Evolutionary conservation across 768 basidiomycete genomes (phyloP).

Genomic region (Serendipita vermifera): DNA sequence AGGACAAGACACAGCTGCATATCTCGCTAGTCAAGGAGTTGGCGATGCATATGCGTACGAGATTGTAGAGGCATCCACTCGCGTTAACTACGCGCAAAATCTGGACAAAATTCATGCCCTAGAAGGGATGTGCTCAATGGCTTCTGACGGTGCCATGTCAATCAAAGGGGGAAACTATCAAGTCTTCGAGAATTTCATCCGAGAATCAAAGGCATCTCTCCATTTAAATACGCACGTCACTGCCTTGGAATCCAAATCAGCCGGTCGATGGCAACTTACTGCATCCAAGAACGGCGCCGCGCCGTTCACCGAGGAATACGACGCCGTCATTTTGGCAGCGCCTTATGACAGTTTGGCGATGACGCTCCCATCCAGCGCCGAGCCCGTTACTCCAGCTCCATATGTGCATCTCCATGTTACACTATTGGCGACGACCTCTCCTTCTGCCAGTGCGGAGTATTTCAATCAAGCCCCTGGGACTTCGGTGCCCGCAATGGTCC

Average conservation of each 20-base stretch:
- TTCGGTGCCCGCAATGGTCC: slow-evolving; percentile 45
- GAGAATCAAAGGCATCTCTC: slow-evolving; percentile 52
- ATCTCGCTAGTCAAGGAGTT: slow-evolving; percentile 42
- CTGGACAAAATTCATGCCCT: slow-evolving; percentile 62
- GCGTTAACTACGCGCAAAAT: slow-evolving; percentile 73
- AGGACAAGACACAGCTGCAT: slow-evolving; percentile 42
- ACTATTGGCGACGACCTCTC: slow-evolving; percentile 63
- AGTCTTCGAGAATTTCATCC: slow-evolving; percentile 72
- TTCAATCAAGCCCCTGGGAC: slow-evolving; percentile 42
- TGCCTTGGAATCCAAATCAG: slow-evolving; percentile 33
- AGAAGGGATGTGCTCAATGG: slow-evolving; percentile 58
- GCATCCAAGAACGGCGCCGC: slow-evolving; percentile 13
- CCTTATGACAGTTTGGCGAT: slow-evolving; percentile 66
- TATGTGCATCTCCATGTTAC: slow-evolving; percentile 86
- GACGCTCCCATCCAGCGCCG: slow-evolving; percentile 34
- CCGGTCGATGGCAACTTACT: slow-evolving; percentile 13
- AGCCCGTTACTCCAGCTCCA: slow-evolving; percentile 50
- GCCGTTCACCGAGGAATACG: slow-evolving; percentile 30
- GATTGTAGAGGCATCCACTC: slow-evolving; percentile 63
- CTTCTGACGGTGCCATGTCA: slow-evolving; percentile 49
- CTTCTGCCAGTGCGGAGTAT: slow-evolving; percentile 47
- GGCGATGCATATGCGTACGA: slow-evolving; percentile 50
- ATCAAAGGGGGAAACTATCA: slow-evolving; percentile 72
- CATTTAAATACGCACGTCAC: slow-evolving; percentile 57
- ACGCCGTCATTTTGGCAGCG: slow-evolving; percentile 71